Base-by-base conservation (phyloP, 78 protist species). In the Dictyostelium brefeldianum region DNA sequence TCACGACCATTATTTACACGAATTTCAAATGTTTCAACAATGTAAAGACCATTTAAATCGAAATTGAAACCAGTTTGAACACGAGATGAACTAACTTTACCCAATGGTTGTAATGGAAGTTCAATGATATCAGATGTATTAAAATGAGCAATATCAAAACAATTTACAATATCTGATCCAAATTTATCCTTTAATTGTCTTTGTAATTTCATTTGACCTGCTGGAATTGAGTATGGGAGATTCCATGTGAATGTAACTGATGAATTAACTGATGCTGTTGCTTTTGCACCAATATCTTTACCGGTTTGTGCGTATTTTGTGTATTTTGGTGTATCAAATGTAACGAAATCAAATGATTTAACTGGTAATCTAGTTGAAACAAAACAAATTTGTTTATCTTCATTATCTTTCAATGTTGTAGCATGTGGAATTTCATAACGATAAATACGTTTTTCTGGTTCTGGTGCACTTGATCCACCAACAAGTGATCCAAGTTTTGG, bases 51-150 rank as follows among this genome's bases (percentile, higher is more conserved):
- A 50, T 87, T 74, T 9, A 87, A 10, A 50, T 87, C 93, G 36
- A 87, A 77, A 54, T 87, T 87, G 78, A 50, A 87, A 36, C 93
- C 93, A 4, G 93, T 87, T 87, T 87, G 93, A 5, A 48, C 36
- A 29, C 93, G 46, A 25, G 93, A 31, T 25, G 93, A 67, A 20
- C 36, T 22, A 11, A 87, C 93, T 17, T 31, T 56, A 20, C 93
- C 83, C 2, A 87, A 50, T 64, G 85, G 64, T 51, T 87, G 93
- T 22, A 87, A n/a, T 59, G 93, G 93, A 1, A 87, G 2, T 6
- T 12, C 18, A 59, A 87, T 64, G 41, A 87, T 77, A 51, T 87
- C 93, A 5, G 43, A 9, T 17, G 78, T 50, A 7, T 87, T 77
- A 47, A 48, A 77, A 82, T 87, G 93, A 18, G 41, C 36, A 36